These are phyloP conservation scores for Castanea sativa DNA, from an alignment of 306 rosid genomes.

Conservation along the genomic window DNA sequence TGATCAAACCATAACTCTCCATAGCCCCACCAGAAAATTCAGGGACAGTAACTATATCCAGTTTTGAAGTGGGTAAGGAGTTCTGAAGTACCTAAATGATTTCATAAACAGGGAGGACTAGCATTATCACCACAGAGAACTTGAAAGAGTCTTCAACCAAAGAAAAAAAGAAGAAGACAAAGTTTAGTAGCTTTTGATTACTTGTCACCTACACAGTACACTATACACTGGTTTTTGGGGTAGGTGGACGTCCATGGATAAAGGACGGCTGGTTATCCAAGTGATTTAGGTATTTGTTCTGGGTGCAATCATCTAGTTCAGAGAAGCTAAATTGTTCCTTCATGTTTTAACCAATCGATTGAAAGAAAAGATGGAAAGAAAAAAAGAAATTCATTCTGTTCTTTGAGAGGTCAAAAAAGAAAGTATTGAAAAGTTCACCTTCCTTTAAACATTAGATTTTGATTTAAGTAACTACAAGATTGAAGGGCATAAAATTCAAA, in stretches of 20 bases:
- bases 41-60: slow-evolving; percentile 61
- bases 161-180: neutral
- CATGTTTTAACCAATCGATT: neutral
- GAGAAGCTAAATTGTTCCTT: neutral
- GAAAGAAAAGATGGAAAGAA: too few species aligned
- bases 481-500: neutral
- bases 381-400: neutral
- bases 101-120: slow-evolving; percentile 2
- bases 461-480: too few species aligned
- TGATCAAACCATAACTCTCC: slow-evolving; percentile 68
- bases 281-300: neutral
- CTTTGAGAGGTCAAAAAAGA: neutral
- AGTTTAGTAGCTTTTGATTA: neutral
- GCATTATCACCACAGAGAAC: neutral
- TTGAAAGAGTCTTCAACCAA: neutral
- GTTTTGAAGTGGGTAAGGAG: slow-evolving; percentile 48
- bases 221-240: neutral
- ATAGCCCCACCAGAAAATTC: slow-evolving; percentile 63
- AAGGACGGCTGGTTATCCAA: neutral
- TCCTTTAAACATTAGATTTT: neutral
- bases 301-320: neutral
- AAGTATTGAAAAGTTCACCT: neutral
- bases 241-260: too few species aligned
- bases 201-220: neutral
- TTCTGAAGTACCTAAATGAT: slow-evolving; percentile 42